Conservation (phyloP, 1,139 yeast genomes). For the Yarrowia galli region DNA sequence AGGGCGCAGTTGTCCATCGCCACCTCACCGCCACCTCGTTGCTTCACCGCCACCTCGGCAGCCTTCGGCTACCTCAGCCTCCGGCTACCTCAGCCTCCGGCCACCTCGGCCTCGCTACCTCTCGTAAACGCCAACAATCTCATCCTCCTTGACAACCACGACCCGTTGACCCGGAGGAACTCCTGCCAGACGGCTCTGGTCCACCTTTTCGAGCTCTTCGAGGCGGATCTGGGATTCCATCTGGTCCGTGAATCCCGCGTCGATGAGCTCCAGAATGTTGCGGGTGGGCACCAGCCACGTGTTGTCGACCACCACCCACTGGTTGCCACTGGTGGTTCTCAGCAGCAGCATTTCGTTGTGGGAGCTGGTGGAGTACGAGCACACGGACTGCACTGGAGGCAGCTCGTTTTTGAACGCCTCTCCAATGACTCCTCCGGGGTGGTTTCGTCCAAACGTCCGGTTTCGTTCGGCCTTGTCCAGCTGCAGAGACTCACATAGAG, state of each 20-base stretch:
- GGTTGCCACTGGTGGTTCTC: constrained; percentile 23
- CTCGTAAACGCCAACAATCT: constrained; percentile 27
- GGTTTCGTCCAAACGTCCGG: constrained; percentile 68
- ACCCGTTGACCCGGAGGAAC: constrained; percentile 15
- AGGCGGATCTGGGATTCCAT: constrained; percentile 18
- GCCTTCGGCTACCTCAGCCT: no score
- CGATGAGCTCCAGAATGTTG: constrained; percentile 19
- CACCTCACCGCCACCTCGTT: no score
- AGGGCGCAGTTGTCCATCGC: no score
- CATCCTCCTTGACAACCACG: constrained; percentile 25
- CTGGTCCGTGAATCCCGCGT: constrained; percentile 28
- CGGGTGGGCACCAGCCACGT: constrained; percentile 35
- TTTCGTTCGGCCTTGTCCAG: constrained; percentile 62
- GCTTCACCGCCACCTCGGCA: no score
- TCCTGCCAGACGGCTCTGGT: constrained; percentile 21
- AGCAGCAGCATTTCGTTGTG: constrained; percentile 30
- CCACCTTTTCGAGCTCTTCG: constrained; percentile 25
- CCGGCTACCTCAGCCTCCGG: no score
- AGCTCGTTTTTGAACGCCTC: constrained; percentile 52
- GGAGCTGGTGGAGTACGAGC: constrained; percentile 15
- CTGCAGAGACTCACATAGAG: constrained; percentile 72
- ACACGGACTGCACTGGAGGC: constrained; percentile 30
- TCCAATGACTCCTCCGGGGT: constrained; percentile 94
- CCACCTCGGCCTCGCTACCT: background rate
- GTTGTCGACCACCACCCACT: constrained; percentile 32